Evolutionary conservation across 306 rosid genomes (phyloP).

Genomic region (Cicer chorassanicum): DNA sequence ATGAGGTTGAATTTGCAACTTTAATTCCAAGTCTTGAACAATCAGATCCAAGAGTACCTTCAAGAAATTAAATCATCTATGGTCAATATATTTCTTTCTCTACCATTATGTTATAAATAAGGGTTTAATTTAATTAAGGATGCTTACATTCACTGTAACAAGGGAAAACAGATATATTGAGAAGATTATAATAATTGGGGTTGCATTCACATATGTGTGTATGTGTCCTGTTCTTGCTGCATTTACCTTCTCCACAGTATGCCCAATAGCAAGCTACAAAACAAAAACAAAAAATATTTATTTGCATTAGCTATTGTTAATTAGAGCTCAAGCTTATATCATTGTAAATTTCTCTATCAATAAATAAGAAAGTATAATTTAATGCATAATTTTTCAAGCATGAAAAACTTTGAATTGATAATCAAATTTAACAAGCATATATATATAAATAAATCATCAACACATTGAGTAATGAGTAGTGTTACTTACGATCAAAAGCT

Average conservation of each 20-base stretch:
- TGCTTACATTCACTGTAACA: slow-evolving; percentile 78
- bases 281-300: not conserved
- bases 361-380: not conserved
- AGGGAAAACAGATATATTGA: slow-evolving; percentile 62
- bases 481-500: slow-evolving; percentile 66
- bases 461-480: too few species aligned
- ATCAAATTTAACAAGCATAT: not conserved
- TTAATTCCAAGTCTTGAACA: slow-evolving; percentile 78
- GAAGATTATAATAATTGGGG: slow-evolving; percentile 62
- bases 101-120: slow-evolving; percentile 1
- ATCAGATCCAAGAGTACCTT: slow-evolving; percentile 80
- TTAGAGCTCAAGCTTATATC: not conserved
- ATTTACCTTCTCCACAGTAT: slow-evolving; percentile 77
- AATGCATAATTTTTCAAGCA: too few species aligned
- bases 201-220: slow-evolving; percentile 60
- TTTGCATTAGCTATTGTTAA: not conserved
- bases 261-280: slow-evolving; percentile 78
- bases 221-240: slow-evolving; percentile 54
- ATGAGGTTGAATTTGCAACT: slow-evolving; percentile 53
- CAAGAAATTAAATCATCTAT: not conserved
- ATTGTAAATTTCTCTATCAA: not conserved
- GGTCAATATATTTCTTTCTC: not conserved
- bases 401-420: not conserved
- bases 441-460: too few species aligned
- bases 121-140: not conserved